phyloP scores from a whole-genome alignment of 1,284 basidiomycete genomes.

The Malassezia equina region DNA sequence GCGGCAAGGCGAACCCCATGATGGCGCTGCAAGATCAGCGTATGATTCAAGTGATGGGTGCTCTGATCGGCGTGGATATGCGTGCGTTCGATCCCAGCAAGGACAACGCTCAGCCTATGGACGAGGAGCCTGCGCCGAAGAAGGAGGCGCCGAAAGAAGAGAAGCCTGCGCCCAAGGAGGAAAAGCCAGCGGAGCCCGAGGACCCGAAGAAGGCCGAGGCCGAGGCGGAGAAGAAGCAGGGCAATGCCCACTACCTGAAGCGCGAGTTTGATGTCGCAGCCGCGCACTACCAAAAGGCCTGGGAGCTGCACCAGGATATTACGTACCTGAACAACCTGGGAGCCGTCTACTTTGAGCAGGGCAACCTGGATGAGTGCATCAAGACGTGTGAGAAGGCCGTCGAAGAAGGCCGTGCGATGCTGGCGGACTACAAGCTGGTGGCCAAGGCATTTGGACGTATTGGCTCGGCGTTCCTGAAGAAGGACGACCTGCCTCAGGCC shows the following conservation, averaged over 20 bases:
- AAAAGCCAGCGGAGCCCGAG: slow-evolving; percentile 16
- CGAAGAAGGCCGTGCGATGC: slow-evolving; percentile 69
- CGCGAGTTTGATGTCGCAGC: slow-evolving; percentile 52
- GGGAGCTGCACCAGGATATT: slow-evolving; percentile 87
- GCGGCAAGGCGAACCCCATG: slow-evolving; percentile 40
- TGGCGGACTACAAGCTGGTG: slow-evolving; percentile 56
- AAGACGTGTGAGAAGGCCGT: slow-evolving; percentile 86
- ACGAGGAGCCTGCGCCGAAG: slow-evolving; percentile 31
- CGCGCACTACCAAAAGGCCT: slow-evolving; percentile 59
- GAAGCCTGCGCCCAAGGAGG: slow-evolving; percentile 13
- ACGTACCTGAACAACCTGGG: slow-evolving; percentile 61
- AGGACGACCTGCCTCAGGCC: slow-evolving; percentile 65
- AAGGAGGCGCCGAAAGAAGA: slow-evolving; percentile 46
- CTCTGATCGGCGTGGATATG: slow-evolving; percentile 85
- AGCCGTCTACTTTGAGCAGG: slow-evolving; percentile 90
- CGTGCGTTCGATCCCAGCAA: slow-evolving; percentile 65
- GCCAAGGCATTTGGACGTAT: slow-evolving; percentile 75
- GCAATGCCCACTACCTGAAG: slow-evolving; percentile 75
- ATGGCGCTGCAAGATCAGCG: slow-evolving; percentile 65
- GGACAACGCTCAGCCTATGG: slow-evolving; percentile 28
- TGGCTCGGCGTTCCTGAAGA: slow-evolving; percentile 74
- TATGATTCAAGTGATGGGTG: slow-evolving; percentile 82
- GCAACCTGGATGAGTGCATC: slow-evolving; percentile 78
- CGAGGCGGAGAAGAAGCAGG: slow-evolving; percentile 53
- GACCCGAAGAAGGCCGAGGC: slow-evolving; percentile 33